phyloP scores from a whole-genome alignment of 495 filamentous ascomycete species.

The Collariella sp. region DNA sequence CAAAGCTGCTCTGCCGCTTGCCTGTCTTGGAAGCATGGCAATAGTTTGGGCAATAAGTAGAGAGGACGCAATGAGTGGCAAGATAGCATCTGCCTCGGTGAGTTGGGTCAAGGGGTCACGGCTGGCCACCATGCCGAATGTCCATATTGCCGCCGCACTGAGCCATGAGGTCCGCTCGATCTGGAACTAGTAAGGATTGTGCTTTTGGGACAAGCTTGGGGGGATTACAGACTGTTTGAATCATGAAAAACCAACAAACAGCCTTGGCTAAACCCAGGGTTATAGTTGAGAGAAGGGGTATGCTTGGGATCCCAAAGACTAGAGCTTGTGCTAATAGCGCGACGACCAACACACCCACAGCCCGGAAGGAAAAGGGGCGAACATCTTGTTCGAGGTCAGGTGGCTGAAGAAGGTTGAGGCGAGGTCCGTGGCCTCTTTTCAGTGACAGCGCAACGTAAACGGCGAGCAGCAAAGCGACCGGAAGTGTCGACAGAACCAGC shows the following conservation, averaged over 20 bases:
- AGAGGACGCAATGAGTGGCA: conserved; percentile 13
- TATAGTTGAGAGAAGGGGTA: background rate
- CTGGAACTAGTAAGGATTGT: background rate
- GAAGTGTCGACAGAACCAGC: background rate
- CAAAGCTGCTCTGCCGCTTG: conserved; percentile 8
- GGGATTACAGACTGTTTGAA: conserved; percentile 19
- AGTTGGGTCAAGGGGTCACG: conserved; percentile 18
- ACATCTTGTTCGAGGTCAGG: background rate
- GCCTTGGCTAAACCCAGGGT: conserved; percentile 18
- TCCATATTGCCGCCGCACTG: conserved; percentile 14
- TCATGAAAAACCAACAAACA: conserved; percentile 22
- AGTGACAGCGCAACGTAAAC: background rate
- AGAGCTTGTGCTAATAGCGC: background rate
- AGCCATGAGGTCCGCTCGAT: conserved; percentile 15
- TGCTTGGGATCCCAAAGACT: background rate
- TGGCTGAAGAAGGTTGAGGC: background rate
- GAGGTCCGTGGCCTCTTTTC: background rate
- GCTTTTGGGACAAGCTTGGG: too few species aligned
- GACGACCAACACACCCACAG: background rate
- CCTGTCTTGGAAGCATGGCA: conserved; percentile 17
- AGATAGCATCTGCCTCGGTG: conserved; percentile 11
- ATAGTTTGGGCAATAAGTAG: conserved; percentile 15
- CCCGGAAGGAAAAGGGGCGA: background rate
- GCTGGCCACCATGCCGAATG: conserved; percentile 20
- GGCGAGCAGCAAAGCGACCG: background rate